Evolutionary conservation across 176 grass and related monocot species (phyloP), one percentile per base, ranked within the genome.

Genomic region (Canna indica): DNA sequence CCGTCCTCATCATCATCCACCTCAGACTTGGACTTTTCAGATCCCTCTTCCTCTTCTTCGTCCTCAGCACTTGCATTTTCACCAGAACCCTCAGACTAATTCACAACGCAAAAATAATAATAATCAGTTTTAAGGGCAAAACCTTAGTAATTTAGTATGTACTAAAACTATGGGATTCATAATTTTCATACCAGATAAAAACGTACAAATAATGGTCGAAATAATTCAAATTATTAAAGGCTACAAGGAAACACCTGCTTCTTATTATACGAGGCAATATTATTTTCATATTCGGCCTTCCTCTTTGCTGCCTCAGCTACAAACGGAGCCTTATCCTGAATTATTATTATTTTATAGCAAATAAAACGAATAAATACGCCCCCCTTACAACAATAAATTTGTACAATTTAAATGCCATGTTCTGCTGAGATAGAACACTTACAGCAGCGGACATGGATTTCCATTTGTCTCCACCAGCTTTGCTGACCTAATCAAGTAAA

Each of bases 401-500:
- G 0, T 56, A 56, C 17, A 25, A 25, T 20, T 7, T 7, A 60
- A n/a, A 4, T 28, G 4, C 41, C n/a, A 61, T 72, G 12, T 73
- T 45, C 39, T 0, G 1, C 13, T 11, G 10, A 65, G 29, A 14
- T 5, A 68, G 44, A 39, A 5, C 42, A 57, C 82, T 27, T n/a
- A 66, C 82, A 39, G 77, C 30, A 0, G 79, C 82, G 22, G 82
- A 84, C 82, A 84, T 64, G 7, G 76, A 52, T 66, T 84, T 84
- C 82, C 82, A 84, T 61, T 71, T 84, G 25, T 44, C 72, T 27
- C 82, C 82, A 65, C 71, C 82, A 71, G 82, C 82, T 84, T 84
- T 84, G 72, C 76, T 69, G 14, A 84, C 82, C 82, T 84, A 54
- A 54, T 57, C 29, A 22, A 11, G 69, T 11, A 69, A 47, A 7